These are phyloP conservation scores for Wickerhamiella nectarea DNA, from an alignment of 805 yeast species.

Conservation along the genomic window DNA sequence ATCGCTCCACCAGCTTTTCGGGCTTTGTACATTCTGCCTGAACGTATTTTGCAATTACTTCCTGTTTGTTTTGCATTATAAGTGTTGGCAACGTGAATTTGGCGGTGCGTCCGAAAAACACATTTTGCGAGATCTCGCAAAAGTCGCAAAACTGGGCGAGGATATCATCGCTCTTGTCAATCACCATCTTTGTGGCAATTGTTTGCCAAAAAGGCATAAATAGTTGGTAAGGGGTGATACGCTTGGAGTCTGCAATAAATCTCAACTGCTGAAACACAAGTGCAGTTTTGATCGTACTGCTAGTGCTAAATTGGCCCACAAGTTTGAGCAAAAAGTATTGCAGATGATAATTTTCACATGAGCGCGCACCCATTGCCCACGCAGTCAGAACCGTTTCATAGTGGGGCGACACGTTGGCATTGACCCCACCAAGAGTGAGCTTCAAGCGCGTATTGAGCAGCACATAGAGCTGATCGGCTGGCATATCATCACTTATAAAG, in stretches of 20 bases:
- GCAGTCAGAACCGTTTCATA: conserved; percentile 27
- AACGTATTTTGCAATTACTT: conserved; percentile 36
- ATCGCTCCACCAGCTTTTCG: not conserved
- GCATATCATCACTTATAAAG: not conserved
- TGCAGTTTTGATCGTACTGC: conserved; percentile 51
- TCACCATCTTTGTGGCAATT: conserved; percentile 47
- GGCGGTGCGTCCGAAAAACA: conserved; percentile 55
- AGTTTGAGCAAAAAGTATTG: conserved; percentile 53
- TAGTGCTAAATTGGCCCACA: conserved; percentile 50
- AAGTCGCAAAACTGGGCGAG: conserved; percentile 50
- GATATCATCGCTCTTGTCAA: conserved; percentile 36
- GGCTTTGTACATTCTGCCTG: not conserved
- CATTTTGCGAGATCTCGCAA: conserved; percentile 45
- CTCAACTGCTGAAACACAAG: conserved; percentile 54
- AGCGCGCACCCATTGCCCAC: conserved; percentile 51
- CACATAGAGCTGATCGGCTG: conserved; percentile 5
- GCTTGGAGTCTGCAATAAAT: conserved; percentile 41
- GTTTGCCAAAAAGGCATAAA: conserved; percentile 68
- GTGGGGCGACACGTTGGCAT: not conserved
- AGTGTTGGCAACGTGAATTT: conserved; percentile 66
- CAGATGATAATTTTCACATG: conserved; percentile 52
- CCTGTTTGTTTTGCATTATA: conserved; percentile 33
- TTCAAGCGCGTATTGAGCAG: not conserved
- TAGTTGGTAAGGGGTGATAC: conserved; percentile 62
- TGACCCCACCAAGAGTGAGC: not conserved